These are phyloP conservation scores for Gossypium davidsonii DNA, from an alignment of 441 rosid species.

Conservation along the genomic window DNA sequence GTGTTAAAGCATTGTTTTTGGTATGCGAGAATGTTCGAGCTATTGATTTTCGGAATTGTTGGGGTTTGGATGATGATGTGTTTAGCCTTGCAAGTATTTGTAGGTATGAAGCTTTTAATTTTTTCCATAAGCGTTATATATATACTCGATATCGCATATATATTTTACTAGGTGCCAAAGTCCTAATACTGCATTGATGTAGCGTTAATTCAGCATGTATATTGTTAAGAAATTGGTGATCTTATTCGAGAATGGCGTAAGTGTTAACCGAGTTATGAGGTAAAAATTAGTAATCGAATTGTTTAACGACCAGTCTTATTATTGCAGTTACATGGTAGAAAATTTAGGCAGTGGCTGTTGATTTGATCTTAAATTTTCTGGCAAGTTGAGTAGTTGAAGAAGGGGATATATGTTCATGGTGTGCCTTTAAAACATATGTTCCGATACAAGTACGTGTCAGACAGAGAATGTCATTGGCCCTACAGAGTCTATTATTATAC, in stretches of 20 bases:
- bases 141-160: neutral
- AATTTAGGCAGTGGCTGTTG: neutral
- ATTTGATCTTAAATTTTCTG: neutral
- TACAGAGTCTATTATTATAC: neutral
- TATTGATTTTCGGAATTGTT: conserved; percentile 57
- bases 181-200: neutral
- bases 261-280: neutral
- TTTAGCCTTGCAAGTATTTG: conserved; percentile 50
- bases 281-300: neutral
- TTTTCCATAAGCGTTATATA: neutral
- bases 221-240: neutral
- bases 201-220: neutral
- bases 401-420: neutral
- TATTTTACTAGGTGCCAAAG: neutral
- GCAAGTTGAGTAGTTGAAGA: neutral
- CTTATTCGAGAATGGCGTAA: neutral
- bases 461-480: neutral
- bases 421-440: neutral
- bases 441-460: neutral
- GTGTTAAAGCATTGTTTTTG: conserved; percentile 47
- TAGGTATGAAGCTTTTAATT: conserved; percentile 35
- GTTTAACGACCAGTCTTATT: neutral
- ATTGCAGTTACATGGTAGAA: neutral
- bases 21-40: conserved; percentile 58
- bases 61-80: conserved; percentile 70